These are phyloP conservation scores for Polysphondylium violaceum DNA, from an alignment of 78 protist species.

Conservation along the genomic window DNA sequence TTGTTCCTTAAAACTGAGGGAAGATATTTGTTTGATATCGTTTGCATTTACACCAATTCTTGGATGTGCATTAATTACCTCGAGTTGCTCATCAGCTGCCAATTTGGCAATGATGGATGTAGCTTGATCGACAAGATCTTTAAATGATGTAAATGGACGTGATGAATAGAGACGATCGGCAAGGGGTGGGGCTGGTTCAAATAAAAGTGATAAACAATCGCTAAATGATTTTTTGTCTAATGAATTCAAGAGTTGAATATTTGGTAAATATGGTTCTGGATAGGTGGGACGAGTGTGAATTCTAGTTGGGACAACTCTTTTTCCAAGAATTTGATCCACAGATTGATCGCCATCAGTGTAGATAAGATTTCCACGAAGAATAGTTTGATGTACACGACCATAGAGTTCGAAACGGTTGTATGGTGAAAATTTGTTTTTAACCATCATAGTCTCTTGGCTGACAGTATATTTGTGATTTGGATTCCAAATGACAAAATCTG, in stretches of 20 bases:
- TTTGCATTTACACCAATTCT: slow-evolving; percentile 34
- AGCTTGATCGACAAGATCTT: neutral
- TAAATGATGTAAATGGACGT: slow-evolving; percentile 28
- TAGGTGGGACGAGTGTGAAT: slow-evolving; percentile 31
- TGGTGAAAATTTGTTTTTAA: slow-evolving; percentile 55
- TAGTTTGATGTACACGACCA: slow-evolving; percentile 37
- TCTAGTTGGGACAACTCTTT: slow-evolving; percentile 44
- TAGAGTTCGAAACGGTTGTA: slow-evolving; percentile 9
- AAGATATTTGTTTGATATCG: neutral
- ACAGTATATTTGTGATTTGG: slow-evolving; percentile 20
- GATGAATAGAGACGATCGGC: neutral
- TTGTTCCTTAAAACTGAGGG: slow-evolving; percentile 40
- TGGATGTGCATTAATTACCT: slow-evolving; percentile 57
- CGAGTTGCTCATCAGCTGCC: neutral
- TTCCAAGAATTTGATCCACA: neutral
- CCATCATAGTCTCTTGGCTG: neutral
- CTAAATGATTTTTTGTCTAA: neutral
- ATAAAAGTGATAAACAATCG: neutral
- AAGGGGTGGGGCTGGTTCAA: slow-evolving; percentile 59
- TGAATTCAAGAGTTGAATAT: slow-evolving; percentile 11
- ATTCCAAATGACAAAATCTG: slow-evolving; percentile 82
- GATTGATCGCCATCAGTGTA: neutral
- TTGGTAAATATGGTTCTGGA: slow-evolving; percentile 11
- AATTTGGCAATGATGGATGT: slow-evolving; percentile 3
- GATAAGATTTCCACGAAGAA: slow-evolving; percentile 46